Base-by-base conservation (phyloP, 208 protist genomes). In the Acanthamoeba sp. region DNA sequence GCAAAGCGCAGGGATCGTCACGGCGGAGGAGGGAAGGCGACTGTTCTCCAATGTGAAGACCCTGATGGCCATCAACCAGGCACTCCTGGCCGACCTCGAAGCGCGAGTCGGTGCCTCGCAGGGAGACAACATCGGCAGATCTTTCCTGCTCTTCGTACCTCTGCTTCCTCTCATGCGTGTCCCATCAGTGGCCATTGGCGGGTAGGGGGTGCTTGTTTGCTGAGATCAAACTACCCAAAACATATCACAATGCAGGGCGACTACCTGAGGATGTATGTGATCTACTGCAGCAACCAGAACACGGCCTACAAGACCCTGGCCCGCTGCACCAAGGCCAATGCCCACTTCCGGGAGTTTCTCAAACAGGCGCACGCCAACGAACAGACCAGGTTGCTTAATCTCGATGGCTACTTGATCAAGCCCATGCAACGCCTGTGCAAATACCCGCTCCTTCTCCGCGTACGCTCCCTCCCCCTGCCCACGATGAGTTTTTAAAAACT, bases 211-310 rank as follows among this genome's bases (percentile, higher is more conserved):
- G n/a, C n/a, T n/a, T n/a, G n/a, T n/a, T n/a, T n/a, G n/a, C 48
- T 55, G 48, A 55, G 16, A 16, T 55, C 48, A 16, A 55, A 55
- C 48, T 55, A 6, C 48, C n/a, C n/a, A n/a, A n/a, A n/a, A n/a
- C n/a, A n/a, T n/a, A n/a, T 24, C 34, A 32, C 20, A 12, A 22
- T n/a, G 34, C 36, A 91, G 85, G 50, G 16, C 16, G 85, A 76
- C 59, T 91, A 91, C 42, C n/a, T 91, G 85, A 66, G 36, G n/a
- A 12, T 91, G 38, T 91, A 91, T 32, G 27, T 27, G n/a, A 38
- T 91, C 27, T 91, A 91, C 52, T 91, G 85, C 57, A 10, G 50
- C 48, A 91, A 91, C 36, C 85, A 91, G 55, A 38, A 91, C 9
- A 62, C 27, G 14, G n/a, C 85, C 32, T 36, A 45, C n/a, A 42